Evolutionary conservation across 1,284 basidiomycete genomes (phyloP), one percentile per base, ranked within the genome.

Genomic region (Ganoderma resinaceum): DNA sequence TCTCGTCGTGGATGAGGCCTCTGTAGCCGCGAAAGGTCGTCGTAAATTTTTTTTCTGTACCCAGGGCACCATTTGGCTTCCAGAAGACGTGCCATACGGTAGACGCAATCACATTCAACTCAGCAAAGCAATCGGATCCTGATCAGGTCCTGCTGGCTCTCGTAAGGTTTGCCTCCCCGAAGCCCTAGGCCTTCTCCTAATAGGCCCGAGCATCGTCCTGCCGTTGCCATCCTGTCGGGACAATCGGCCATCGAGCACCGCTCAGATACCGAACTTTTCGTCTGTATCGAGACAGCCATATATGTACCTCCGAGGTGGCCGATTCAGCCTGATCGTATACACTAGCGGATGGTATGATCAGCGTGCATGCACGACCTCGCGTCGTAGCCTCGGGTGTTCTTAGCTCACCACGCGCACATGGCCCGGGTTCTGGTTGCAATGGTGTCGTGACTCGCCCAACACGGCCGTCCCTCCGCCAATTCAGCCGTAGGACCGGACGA

Each of bases 401-500:
- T 11, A 46, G 18, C n/a, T n/a, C 43, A 46, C 18, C 52, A 31
- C 9, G 46, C 46, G 23, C 46, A 52, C 23, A 52, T 52, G 46
- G 46, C 29, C 23, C 40, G 9, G 37, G 37, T 35, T 6, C 35
- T 9, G 35, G 35, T 9, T 9, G 20, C 42, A 18, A 18, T 42
- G 40, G 42, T n/a, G 20, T 23, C 46, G n/a, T 26, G 52, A 29
- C 31, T 18, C 29, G 52, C 14, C 29, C 52, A 33, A 16, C 52
- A 55, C 52, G 52, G 52, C 52, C 20, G 11, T 52, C 46, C n/a
- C 46, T 52, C 46, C 46, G 52, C 52, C 52, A 29, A 55, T 29
- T 31, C 29, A 33, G 8, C 52, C 29, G 18, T 16, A 55, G 52
- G 52, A 55, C 52, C 52, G 52, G 23, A 20, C 16, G 26, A 55